A percentile compares a stretch with the other conserved stretches of the same genome.
These are phyloP conservation scores for Teratosphaeria gauchensis DNA, from an alignment of 2,329 filamentous ascomycete species.

Conservation along the genomic window DNA sequence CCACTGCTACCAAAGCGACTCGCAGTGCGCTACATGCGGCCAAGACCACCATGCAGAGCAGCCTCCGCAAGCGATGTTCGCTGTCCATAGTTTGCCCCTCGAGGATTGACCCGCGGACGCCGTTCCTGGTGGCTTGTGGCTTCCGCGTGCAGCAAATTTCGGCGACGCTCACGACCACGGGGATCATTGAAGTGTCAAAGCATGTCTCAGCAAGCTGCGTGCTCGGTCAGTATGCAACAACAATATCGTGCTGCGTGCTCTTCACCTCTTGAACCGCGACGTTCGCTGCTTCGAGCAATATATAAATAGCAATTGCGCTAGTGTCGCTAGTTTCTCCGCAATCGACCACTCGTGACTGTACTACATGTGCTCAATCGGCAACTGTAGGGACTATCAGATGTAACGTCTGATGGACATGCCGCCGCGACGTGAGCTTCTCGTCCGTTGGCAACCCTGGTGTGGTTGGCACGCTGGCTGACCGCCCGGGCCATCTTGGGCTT, in stretches of 20 bases:
- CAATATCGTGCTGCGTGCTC: too few species aligned
- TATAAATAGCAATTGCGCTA: not conserved
- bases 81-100: not conserved
- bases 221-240: too few species aligned
- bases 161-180: not conserved
- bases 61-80: not conserved
- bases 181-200: not conserved
- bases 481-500: not conserved
- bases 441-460: not conserved
- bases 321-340: not conserved
- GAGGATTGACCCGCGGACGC: too few species aligned
- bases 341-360: not conserved
- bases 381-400: not conserved
- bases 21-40: not conserved
- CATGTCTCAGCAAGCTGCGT: not conserved
- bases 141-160: not conserved
- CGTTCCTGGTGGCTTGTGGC: not conserved
- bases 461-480: not conserved
- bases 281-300: not conserved
- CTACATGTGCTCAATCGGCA: not conserved
- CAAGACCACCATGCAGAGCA: not conserved
- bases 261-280: too few species aligned
- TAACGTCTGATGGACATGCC: not conserved
- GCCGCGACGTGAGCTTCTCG: too few species aligned
- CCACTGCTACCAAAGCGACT: not conserved